Evolutionary conservation across 768 basidiomycete genomes (phyloP).

Genomic region (Kwoniella shandongensis): DNA sequence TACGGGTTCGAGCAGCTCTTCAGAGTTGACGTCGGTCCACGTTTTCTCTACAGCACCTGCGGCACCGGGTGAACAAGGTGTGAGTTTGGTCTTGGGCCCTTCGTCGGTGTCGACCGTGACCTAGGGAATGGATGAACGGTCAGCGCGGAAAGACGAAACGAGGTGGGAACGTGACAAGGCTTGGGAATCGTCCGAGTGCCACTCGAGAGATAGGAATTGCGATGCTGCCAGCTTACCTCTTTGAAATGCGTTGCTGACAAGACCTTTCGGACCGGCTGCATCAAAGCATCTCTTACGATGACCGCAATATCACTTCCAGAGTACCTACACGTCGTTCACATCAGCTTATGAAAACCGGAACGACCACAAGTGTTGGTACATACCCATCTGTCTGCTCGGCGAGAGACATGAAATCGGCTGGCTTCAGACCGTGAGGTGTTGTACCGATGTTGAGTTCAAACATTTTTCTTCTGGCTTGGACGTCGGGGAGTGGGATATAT

Average conservation of each 20-base stretch:
- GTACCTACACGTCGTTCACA: conserved; percentile 60
- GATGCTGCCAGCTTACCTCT: conserved; percentile 53
- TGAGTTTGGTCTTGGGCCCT: conserved; percentile 62
- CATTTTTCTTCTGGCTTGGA: conserved; percentile 89
- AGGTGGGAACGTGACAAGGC: not conserved
- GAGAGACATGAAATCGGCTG: conserved; percentile 74
- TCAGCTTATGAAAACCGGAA: no score
- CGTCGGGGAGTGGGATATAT: conserved; percentile 93
- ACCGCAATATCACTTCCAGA: conserved; percentile 95
- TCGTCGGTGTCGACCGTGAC: conserved; percentile 33
- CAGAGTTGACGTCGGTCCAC: conserved; percentile 83
- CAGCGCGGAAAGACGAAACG: not conserved
- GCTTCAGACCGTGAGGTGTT: conserved; percentile 79
- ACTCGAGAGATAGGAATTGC: not conserved
- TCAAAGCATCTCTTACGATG: conserved; percentile 90
- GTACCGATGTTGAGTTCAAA: conserved; percentile 93
- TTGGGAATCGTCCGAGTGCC: not conserved
- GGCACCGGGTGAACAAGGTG: conserved; percentile 95
- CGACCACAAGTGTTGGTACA: no score
- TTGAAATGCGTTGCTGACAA: conserved; percentile 95
- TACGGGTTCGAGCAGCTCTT: conserved; percentile 86
- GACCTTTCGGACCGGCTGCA: conserved; percentile 98
- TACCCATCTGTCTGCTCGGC: conserved; percentile 86
- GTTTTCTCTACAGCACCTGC: conserved; percentile 77
- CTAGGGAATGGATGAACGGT: conserved; percentile 7